Evolutionary conservation across 306 rosid species (phyloP), one percentile per base, ranked within the genome.

Genomic region (Fragaria iinumae): DNA sequence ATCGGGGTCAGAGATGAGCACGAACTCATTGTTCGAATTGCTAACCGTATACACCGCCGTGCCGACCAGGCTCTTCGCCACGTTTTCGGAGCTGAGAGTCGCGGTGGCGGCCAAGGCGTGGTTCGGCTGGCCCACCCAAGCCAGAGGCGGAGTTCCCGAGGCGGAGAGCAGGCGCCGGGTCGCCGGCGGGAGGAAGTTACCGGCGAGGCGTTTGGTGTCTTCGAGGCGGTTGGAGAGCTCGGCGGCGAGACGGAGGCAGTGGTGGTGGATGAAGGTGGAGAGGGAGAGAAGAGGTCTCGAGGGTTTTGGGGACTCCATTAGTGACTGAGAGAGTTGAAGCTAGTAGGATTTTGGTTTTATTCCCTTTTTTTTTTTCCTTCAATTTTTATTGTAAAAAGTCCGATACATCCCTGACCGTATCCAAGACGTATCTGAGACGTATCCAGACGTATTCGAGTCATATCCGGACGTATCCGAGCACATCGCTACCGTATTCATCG

Each of bases 11-110:
- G 99, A 92, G 27, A 95, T 89, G 14, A 95, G 97, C 79, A 95
- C 99, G 53, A 95, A 95, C 82, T 95, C 99, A 72, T 92, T 95
- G 83, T 90, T 91, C 73, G 97, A 87, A 82, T 91, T 92, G 85
- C 99, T 95, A 55, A 95, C 97, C 13, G 97, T 90, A 80, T 84
- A 95, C 70, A 95, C 97, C 10, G 90, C 84, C 38, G 99, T 95
- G 73, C 99, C 99, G 64, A 80, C 73, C 20, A 95, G 88, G 77
- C 97, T 80, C 80, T 85, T 92, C 0, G 97, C 92, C 48, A 95
- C 96, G 66, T 86, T 86, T 27, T 87, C 88, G 38, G 96, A 67
- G 80, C 83, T 84, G 56, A 91, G 53, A 52, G 78, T 62, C 18
- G 78, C 57, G 14, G 88, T 79, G 27, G 97, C 91, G n/a, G 99